Base-by-base conservation (phyloP, 805 yeast genomes). In the Yamadazyma phyllophila region DNA sequence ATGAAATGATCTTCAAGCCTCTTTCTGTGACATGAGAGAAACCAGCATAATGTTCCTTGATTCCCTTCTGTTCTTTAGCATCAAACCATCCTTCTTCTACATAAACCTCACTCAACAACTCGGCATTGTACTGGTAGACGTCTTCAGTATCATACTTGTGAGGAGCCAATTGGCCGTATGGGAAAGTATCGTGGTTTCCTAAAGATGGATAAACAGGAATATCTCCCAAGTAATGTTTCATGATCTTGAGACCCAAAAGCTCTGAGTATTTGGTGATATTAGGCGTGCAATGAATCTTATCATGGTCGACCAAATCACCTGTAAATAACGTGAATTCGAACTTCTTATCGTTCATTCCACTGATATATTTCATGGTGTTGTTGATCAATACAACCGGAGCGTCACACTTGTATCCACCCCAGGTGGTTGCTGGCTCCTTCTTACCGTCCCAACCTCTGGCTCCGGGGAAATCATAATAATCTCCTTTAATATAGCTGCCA, bases 301-400 rank as follows among this genome's bases (percentile, higher is more conserved):
- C 82, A 57, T 84, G 91, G 59, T 84, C 89, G 43, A 83, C 84
- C 58, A 83, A 69, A 57, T 84, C 91, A 46, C 90, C 90, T 3
- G 89, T 84, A 69, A 84, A 84, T 32, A 84, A 61, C 1, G 84
- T 74, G 57, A 83, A 83, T 43, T 81, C 83, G 54, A 76, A 83
- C 7, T 67, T 54, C 42, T 68, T 66, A 17, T 53, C 53, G 16
- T 48, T 39, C 34, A 53, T 46, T 2, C 50, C 45, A 9, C 44
- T 26, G 29, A 56, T 48, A 36, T 54, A 46, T 39, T 68, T 67
- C 58, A 83, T 63, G 9, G 86, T 76, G 51, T 77, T 77, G 59
- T 82, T 83, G 54, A 84, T 65, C 52, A 84, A 64, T n/a, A 79
- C 60, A 49, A 77, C 82, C 7, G 91, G 89, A 4, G 85, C 66